These are phyloP conservation scores for Heliocybe sulcata DNA, from an alignment of 1,284 basidiomycete genomes.

Conservation along the genomic window DNA sequence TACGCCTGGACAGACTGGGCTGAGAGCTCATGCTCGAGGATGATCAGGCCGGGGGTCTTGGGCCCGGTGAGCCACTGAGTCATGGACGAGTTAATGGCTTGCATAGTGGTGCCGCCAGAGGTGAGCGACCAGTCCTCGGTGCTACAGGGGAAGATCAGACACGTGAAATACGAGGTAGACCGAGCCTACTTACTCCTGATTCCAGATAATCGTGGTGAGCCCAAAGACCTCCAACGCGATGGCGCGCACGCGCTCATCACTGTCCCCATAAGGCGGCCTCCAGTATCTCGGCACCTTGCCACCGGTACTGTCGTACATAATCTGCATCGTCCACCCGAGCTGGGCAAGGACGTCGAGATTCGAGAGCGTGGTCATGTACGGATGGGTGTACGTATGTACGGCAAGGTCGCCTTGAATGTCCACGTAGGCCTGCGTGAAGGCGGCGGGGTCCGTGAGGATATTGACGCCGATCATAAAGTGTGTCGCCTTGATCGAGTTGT, in stretches of 20 bases:
- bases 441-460: conserved; percentile 47
- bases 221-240: conserved; percentile 72
- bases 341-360: conserved; percentile 70
- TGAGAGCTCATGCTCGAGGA: conserved; percentile 82
- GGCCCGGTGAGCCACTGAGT: conserved; percentile 32
- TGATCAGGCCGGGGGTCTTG: conserved; percentile 68
- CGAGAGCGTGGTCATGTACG: conserved; percentile 71
- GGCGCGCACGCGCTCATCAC: conserved; percentile 64
- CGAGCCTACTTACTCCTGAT: conserved; percentile 52
- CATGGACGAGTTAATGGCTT: conserved; percentile 9
- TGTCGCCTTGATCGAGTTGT: conserved; percentile 58
- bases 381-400: conserved; percentile 78
- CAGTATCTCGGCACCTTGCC: conserved; percentile 67
- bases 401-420: conserved; percentile 57
- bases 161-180: background rate
- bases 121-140: conserved; percentile 62
- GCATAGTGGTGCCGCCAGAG: conserved; percentile 30
- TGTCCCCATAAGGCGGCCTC: conserved; percentile 77
- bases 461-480: conserved; percentile 82
- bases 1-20: conserved; percentile 59
- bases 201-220: conserved; percentile 70
- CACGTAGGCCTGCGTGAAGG: conserved; percentile 47
- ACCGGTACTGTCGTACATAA: conserved; percentile 77
- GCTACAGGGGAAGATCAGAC: conserved; percentile 24
- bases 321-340: conserved; percentile 78